Evolutionary conservation across 2,329 filamentous ascomycete genomes (phyloP), one percentile per base, ranked within the genome.

Genomic region (Fusarium illudens): DNA sequence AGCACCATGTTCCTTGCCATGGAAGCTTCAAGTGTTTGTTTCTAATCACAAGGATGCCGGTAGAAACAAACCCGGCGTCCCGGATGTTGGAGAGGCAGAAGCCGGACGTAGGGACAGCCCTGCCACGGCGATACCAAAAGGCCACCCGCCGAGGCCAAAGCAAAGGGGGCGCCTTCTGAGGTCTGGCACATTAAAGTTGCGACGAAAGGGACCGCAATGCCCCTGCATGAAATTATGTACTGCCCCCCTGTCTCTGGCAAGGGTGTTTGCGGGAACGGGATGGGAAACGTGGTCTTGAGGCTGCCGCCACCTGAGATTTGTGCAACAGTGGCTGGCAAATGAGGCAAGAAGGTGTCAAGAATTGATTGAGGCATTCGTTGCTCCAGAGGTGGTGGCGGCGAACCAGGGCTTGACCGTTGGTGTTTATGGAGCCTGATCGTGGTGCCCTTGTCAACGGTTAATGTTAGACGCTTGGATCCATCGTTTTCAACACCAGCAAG

Each of bases 151-250:
- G 48, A 60, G 44, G 46, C 34, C 44, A 32, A 44, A 33, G 36
- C 42, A 29, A 29, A 49, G n/a, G 44, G 27, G 44, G 44, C 44
- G 44, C 15, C 11, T 29, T 12, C 25, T 17, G 19, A 34, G 17
- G 49, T 17, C 39, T 32, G n/a, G 27, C 39, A 61, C 25, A 65
- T 58, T 51, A 53, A 44, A 69, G 58, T 52, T 56, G 53, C n/a
- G 46, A 67, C 54, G 54, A 56, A 56, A 62, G 52, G 52, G 37
- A 25, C 59, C 56, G 58, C 59, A 44, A 30, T 59, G 53, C 67
- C 63, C 67, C 67, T 70, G 67, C 67, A 70, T 70, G 34, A 70
- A 55, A 70, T 65, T 54, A 70, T 42, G 51, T 64, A 44, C n/a
- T 42, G 17, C 36, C n/a, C 50, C 65, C 50, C 44, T 58, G 36